A percentile compares a stretch with the other conserved stretches of the same genome.
phyloP scores from a whole-genome alignment of 192 early-diverging fungal species.

The Podila epicladia region DNA sequence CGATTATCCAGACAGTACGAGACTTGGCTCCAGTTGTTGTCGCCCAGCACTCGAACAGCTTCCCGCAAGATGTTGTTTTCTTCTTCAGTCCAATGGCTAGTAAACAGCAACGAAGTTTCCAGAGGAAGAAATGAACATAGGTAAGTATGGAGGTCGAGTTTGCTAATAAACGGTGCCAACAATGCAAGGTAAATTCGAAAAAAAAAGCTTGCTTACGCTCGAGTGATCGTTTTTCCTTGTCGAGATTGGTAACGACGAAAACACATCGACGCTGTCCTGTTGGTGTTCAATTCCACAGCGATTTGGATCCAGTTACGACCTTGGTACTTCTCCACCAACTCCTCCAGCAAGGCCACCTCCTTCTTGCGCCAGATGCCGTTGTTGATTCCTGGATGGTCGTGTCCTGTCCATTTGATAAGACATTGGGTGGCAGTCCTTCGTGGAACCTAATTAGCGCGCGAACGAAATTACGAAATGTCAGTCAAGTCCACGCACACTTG shows the following conservation, averaged over 20 bases:
- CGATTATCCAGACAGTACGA: conserved; percentile 71
- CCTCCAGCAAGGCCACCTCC: conserved; percentile 61
- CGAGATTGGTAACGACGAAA: conserved; percentile 72
- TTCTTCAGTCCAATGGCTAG: conserved; percentile 72
- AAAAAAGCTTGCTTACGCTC: conserved; percentile 10
- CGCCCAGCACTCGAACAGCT: conserved; percentile 73
- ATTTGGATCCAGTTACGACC: conserved; percentile 74
- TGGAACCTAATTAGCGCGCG: conserved; percentile 54
- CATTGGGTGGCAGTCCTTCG: conserved; percentile 74
- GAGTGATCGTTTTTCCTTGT: conserved; percentile 34
- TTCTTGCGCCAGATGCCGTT: conserved; percentile 68
- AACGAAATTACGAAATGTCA: conserved; percentile 11
- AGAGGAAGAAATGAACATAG: background rate
- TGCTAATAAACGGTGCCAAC: background rate
- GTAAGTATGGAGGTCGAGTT: background rate
- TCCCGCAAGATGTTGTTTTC: conserved; percentile 71
- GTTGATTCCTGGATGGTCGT: conserved; percentile 84
- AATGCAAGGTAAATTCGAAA: background rate
- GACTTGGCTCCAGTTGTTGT: conserved; percentile 78
- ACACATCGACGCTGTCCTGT: conserved; percentile 78
- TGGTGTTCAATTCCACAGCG: conserved; percentile 67
- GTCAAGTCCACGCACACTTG: background rate
- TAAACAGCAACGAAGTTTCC: conserved; percentile 7
- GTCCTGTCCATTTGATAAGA: conserved; percentile 81
- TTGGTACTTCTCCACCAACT: conserved; percentile 55